phyloP scores from a whole-genome alignment of 495 filamentous ascomycete genomes.

The Collariella sp. region DNA sequence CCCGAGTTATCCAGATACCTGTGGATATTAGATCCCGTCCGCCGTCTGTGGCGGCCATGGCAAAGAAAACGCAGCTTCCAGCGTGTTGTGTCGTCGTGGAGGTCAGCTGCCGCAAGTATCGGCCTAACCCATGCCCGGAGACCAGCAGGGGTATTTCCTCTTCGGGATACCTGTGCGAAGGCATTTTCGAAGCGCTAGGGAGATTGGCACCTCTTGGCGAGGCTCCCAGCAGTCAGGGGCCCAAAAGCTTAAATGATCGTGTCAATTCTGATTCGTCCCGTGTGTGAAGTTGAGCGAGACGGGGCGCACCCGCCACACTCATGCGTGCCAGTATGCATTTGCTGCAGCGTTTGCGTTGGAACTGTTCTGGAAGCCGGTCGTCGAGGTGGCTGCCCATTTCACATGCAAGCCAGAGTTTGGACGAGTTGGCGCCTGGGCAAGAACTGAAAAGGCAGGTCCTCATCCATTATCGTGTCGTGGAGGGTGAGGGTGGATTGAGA shows the following conservation, averaged over 20 bases:
- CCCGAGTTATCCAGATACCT: constrained; percentile 12
- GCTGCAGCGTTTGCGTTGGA: not conserved
- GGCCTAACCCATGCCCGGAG: constrained; percentile 6
- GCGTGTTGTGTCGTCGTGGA: not conserved
- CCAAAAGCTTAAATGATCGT: constrained; percentile 19
- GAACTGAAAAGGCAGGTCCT: no score
- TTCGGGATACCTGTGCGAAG: constrained; percentile 30
- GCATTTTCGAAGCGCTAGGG: constrained; percentile 7
- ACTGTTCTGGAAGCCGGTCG: not conserved
- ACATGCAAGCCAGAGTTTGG: not conserved
- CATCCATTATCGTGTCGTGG: no score
- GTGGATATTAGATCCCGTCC: not conserved
- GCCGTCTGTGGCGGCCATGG: not conserved
- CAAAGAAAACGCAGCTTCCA: not conserved
- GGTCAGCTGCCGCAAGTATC: not conserved
- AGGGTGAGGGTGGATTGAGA: no score
- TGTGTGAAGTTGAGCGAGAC: not conserved
- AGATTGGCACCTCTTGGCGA: constrained; percentile 10
- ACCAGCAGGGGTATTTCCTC: constrained; percentile 18
- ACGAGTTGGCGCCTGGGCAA: no score
- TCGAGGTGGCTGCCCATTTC: not conserved
- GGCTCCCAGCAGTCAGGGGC: constrained; percentile 6
- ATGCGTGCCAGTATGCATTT: not conserved
- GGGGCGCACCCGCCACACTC: not conserved
- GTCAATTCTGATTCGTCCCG: constrained; percentile 6